Conservation (phyloP, 1,284 basidiomycete genomes). For the Boletus semigastroideus region DNA sequence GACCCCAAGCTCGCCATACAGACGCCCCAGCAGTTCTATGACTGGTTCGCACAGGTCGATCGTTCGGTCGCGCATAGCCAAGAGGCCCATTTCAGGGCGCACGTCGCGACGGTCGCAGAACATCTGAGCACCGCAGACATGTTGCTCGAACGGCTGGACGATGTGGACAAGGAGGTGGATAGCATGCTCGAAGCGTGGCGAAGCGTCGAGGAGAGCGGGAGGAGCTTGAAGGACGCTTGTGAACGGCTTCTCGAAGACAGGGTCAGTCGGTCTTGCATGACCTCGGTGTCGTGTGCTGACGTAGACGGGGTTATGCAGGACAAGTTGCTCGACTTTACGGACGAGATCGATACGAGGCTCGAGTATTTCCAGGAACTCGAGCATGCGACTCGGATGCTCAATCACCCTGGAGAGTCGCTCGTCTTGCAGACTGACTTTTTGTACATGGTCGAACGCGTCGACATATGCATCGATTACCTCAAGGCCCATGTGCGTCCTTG, state of each 20-base stretch:
- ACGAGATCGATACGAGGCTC: constrained; percentile 72
- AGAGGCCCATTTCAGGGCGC: constrained; percentile 84
- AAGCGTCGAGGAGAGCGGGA: constrained; percentile 85
- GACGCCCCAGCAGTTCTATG: constrained; percentile 91
- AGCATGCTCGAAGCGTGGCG: constrained; percentile 81
- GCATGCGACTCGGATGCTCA: constrained; percentile 85
- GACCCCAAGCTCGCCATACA: constrained; percentile 74
- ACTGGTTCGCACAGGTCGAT: constrained; percentile 89
- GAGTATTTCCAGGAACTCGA: constrained; percentile 94
- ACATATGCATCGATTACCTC: constrained; percentile 88
- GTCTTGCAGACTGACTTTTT: constrained; percentile 88
- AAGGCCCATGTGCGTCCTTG: constrained; percentile 69
- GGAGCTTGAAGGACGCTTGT: constrained; percentile 86
- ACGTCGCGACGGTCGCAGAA: constrained; percentile 71
- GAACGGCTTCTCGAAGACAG: constrained; percentile 85
- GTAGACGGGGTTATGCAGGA: constrained; percentile 46
- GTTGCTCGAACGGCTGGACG: constrained; percentile 66
- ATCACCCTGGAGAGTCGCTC: constrained; percentile 87
- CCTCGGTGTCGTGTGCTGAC: not conserved
- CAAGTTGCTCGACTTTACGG: constrained; percentile 71
- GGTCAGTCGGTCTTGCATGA: constrained; percentile 40
- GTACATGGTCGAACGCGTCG: constrained; percentile 91
- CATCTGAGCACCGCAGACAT: constrained; percentile 76
- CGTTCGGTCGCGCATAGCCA: constrained; percentile 87
- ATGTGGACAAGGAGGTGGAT: constrained; percentile 71